A percentile compares a stretch with the other conserved stretches of the same genome.
Evolutionary conservation across 129 eudicot genomes (phyloP).

Genomic region (Lactuca saligna): DNA sequence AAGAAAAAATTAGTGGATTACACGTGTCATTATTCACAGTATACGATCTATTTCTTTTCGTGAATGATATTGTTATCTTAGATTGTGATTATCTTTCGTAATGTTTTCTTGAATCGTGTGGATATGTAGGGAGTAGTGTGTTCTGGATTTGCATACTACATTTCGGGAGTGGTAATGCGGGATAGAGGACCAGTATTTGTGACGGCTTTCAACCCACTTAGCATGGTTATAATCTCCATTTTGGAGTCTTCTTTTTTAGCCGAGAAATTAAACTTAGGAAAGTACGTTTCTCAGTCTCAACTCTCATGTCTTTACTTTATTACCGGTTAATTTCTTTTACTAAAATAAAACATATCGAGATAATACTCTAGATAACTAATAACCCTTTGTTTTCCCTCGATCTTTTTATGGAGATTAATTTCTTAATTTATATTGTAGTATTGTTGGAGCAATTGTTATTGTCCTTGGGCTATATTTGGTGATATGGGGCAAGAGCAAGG

Average conservation of each 20-base stretch:
- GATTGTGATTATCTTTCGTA: background rate
- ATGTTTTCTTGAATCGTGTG: background rate
- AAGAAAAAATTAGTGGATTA: too few species aligned
- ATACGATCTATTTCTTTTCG: too few species aligned
- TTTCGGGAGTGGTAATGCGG: slow-evolving; percentile 73
- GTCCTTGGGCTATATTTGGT: slow-evolving; percentile 51
- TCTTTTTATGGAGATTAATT: background rate
- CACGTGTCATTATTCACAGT: too few species aligned
- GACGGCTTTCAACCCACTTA: slow-evolving; percentile 74
- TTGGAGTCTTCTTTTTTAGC: slow-evolving; percentile 54
- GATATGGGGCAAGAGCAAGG: slow-evolving; percentile 57
- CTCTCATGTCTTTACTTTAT: background rate
- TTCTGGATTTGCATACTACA: slow-evolving; percentile 66
- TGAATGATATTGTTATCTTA: too few species aligned
- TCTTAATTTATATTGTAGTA: slow-evolving; percentile 16
- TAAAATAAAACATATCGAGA: background rate
- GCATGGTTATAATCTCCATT: slow-evolving; percentile 73
- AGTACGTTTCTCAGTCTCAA: slow-evolving; percentile 34
- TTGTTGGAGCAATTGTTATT: slow-evolving; percentile 49
- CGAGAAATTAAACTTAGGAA: slow-evolving; percentile 71
- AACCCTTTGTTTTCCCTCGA: too few species aligned
- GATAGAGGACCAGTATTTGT: slow-evolving; percentile 88
- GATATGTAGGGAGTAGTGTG: slow-evolving; percentile 63
- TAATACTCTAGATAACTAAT: background rate
- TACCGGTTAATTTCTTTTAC: too few species aligned